Evolutionary conservation across 495 filamentous ascomycete genomes (phyloP).

Genomic region (Aspergillus mulundensis): DNA sequence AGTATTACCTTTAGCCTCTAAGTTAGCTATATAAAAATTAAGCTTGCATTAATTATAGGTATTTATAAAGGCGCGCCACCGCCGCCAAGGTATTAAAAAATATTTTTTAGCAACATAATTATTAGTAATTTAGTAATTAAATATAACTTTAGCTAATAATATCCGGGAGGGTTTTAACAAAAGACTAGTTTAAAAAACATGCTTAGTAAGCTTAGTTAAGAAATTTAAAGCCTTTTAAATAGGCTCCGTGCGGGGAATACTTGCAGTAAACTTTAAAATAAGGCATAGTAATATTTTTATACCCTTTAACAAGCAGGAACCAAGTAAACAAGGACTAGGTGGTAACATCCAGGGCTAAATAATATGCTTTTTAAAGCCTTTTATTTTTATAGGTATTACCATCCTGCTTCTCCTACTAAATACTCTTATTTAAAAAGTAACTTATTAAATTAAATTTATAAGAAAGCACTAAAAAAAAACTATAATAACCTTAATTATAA

Average conservation of each 20-base stretch:
- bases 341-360: conserved; percentile 17
- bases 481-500: neutral
- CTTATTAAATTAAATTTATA: neutral
- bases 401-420: neutral
- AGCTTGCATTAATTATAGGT: conserved; percentile 25
- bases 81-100: conserved; percentile 11
- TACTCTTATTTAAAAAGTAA: neutral
- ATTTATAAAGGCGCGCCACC: conserved; percentile 29
- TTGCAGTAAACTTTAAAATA: conserved; percentile 12
- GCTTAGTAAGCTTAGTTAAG: conserved; percentile 22
- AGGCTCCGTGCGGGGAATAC: conserved; percentile 16
- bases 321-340: neutral
- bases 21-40: conserved; percentile 24
- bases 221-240: conserved; percentile 27
- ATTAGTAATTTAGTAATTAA: conserved; percentile 37
- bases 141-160: conserved; percentile 34
- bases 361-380: conserved; percentile 26
- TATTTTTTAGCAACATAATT: conserved; percentile 43
- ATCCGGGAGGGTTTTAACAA: conserved; percentile 19
- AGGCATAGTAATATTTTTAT: conserved; percentile 5
- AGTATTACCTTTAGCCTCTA: conserved; percentile 21
- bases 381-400: conserved; percentile 33
- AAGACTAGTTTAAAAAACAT: conserved; percentile 27
- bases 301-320: neutral
- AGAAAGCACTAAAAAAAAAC: neutral